Conservation (phyloP, 169 alveolate genomes). For the Perkinsus chesapeaki region DNA sequence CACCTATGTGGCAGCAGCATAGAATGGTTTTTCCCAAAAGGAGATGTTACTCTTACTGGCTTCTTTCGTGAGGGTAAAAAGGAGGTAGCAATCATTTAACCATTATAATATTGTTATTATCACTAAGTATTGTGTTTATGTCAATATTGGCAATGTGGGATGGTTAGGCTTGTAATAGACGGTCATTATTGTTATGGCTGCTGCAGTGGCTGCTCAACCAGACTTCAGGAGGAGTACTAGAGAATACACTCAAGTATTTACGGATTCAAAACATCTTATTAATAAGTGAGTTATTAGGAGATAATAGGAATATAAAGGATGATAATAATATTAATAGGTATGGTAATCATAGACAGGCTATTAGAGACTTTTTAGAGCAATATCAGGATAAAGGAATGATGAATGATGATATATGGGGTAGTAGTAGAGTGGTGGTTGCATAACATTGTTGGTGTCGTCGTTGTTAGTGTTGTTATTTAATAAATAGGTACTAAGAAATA, state of each 20-base stretch:
- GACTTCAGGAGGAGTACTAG: slow-evolving; percentile 1
- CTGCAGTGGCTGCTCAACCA: background rate
- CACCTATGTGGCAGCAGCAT: background rate
- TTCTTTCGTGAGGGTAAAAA: background rate
- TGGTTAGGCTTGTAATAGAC: background rate
- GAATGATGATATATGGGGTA: background rate
- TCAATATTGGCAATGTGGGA: background rate
- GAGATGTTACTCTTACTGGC: background rate
- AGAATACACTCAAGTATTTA: background rate
- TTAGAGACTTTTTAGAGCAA: background rate
- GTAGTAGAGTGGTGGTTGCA: background rate
- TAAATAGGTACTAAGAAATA: slow-evolving; percentile 12
- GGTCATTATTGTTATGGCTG: too few relatives aligned
- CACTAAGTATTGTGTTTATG: background rate
- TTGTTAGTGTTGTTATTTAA: background rate
- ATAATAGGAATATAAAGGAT: background rate
- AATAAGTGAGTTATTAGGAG: background rate
- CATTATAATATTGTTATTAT: background rate
- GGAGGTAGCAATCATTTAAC: too few relatives aligned
- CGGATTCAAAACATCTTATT: background rate
- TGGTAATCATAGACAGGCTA: background rate
- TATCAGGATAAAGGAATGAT: background rate
- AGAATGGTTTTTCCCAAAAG: background rate
- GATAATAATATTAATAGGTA: background rate
- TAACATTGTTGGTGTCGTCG: background rate